A percentile compares a stretch with the other conserved stretches of the same genome.
These are phyloP conservation scores for Lentinula lateritia DNA, from an alignment of 768 basidiomycete genomes.

Conservation along the genomic window DNA sequence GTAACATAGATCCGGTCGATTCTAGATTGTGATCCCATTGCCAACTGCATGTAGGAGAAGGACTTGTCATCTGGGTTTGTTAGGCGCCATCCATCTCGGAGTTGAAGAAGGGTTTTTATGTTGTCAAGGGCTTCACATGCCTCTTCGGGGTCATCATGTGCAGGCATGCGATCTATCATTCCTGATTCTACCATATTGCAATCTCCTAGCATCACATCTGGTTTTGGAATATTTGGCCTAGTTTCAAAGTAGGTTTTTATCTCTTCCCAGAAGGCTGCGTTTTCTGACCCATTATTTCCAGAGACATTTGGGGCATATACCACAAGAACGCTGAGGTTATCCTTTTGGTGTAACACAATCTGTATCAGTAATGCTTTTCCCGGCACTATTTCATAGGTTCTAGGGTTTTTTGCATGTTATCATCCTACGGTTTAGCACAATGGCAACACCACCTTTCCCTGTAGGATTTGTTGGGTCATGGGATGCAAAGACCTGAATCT, in stretches of 20 bases:
- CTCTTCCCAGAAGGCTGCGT: constrained; percentile 24
- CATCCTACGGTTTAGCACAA: constrained; percentile 26
- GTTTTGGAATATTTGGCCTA: constrained; percentile 21
- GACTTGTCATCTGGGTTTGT: neutral
- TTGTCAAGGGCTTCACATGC: constrained; percentile 26
- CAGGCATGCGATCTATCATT: neutral
- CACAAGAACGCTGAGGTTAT: constrained; percentile 20
- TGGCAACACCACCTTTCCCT: constrained; percentile 23
- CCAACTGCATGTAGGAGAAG: neutral
- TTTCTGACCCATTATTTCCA: constrained; percentile 7
- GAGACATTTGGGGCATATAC: constrained; percentile 30
- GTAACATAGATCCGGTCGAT: constrained; percentile 28
- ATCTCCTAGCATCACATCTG: neutral
- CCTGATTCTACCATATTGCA: neutral
- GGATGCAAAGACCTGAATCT: constrained; percentile 16
- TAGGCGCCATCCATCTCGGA: neutral
- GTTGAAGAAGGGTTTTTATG: constrained; percentile 6
- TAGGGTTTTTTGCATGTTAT: constrained; percentile 11
- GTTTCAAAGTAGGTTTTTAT: constrained; percentile 10
- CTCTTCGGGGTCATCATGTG: constrained; percentile 23
- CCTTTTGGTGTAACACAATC: constrained; percentile 12
- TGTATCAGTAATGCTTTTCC: constrained; percentile 19
- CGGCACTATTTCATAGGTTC: constrained; percentile 13
- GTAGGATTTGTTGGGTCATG: constrained; percentile 12
- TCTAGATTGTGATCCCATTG: neutral